Evolutionary conservation across 306 rosid species (phyloP), one percentile per base, ranked within the genome.

Genomic region (Adenanthera pavonina): DNA sequence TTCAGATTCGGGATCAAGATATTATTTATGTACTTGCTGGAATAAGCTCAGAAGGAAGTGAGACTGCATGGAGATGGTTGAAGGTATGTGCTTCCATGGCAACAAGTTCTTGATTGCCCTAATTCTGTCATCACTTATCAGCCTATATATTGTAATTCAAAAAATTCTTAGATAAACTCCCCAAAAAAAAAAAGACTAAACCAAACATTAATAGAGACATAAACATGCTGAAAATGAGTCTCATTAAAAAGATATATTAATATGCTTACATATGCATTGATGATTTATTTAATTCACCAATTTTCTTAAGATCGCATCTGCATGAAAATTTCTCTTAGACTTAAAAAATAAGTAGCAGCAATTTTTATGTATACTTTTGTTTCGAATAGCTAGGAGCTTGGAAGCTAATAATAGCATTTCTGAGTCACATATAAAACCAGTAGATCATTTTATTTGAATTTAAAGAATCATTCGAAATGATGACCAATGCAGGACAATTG

Each of bases 1-100:
- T 72, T 70, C 70, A 89, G 97, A 87, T 92, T 80, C 86, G 85
- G 77, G 89, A 86, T 80, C 93, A 86, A 69, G 94, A 92, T 74
- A 49, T 86, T 54, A 0, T 20, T 19, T 87, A 41, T 66, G 92
- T 87, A 69, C 88, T 90, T 69, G 1, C 1, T 0, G 89, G 92
- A 52, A 76, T 90, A 83, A 83, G 92, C 72, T 53, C 56, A 25
- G 91, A 89, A 83, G 86, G 92, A 62, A 52, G 90, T 70, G 85
- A 87, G 64, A 68, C 33, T 56, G 85, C 93, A 36, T 87, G 90
- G 87, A 60, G 8, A 70, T 92, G 93, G 94, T 85, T 88, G 90
- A 86, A 87, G 97, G 97, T 89, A 83, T 38, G 60, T 46, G 64
- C 72, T 69, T 84, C 52, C 43, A 56, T 72, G 43, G 75, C 33